Conservation (phyloP, 2,329 filamentous ascomycete species). For the Neurospora crassa region DNA sequence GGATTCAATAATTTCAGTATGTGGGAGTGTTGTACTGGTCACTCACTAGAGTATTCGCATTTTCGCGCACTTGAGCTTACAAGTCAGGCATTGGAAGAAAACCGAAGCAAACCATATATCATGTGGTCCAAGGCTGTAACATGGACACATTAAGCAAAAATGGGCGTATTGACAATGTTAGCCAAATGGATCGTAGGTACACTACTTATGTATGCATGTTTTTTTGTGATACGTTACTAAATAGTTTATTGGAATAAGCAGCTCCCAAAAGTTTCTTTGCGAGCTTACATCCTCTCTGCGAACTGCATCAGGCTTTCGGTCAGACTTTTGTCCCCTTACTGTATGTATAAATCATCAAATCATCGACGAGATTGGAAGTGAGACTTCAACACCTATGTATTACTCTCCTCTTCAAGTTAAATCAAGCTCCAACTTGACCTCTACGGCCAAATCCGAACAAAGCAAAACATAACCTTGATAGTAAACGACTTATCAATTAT, state of each 20-base stretch:
- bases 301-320: neutral
- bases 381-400: neutral
- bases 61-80: neutral
- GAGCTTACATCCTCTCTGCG: neutral
- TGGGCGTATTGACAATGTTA: neutral
- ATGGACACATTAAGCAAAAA: neutral
- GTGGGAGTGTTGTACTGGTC: neutral
- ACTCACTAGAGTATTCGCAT: neutral
- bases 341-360: neutral
- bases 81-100: neutral
- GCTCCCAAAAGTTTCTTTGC: neutral
- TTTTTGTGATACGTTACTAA: neutral
- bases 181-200: neutral
- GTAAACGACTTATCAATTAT: neutral
- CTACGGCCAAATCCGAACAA: neutral
- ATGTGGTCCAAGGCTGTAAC: neutral
- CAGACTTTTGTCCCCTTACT: neutral
- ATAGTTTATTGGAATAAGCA: neutral
- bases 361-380: neutral
- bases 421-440: neutral
- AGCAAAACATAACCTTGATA: neutral
- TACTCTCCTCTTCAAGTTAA: neutral
- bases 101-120: neutral
- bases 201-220: neutral
- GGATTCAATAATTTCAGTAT: neutral